Conservation (phyloP, 306 rosid species). For the Rosa chinensis region DNA sequence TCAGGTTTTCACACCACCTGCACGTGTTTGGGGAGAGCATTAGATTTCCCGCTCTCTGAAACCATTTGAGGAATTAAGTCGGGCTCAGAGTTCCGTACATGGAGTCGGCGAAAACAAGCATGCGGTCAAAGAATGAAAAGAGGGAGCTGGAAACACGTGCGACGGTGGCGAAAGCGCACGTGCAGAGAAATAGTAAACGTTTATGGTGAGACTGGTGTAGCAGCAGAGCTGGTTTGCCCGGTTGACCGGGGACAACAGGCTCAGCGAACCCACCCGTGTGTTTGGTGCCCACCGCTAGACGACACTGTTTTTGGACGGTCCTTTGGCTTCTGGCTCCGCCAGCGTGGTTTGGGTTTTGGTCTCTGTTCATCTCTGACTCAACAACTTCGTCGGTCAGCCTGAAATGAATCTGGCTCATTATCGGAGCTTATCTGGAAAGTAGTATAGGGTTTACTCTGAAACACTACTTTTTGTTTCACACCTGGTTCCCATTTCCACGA, state of each 20-base stretch:
- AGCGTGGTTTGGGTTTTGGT: background rate
- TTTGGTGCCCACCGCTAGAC: background rate
- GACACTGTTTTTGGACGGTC: slow-evolving; percentile 7
- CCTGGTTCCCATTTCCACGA: background rate
- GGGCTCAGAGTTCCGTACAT: background rate
- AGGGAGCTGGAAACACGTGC: slow-evolving; percentile 65
- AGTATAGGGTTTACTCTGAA: background rate
- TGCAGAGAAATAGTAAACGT: slow-evolving; percentile 11
- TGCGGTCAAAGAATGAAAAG: slow-evolving; percentile 12
- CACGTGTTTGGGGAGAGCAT: background rate
- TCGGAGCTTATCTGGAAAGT: slow-evolving; percentile 1
- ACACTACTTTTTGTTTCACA: background rate
- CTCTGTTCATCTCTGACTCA: slow-evolving; percentile 17
- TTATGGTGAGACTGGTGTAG: background rate
- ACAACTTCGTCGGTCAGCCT: background rate
- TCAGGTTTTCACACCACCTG: background rate
- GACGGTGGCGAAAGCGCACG: slow-evolving; percentile 26
- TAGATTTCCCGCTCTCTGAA: slow-evolving; percentile 1
- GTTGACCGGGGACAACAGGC: slow-evolving; percentile 84
- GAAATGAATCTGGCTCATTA: background rate
- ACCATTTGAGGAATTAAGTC: background rate
- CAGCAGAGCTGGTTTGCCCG: slow-evolving; percentile 39
- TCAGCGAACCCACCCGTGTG: slow-evolving; percentile 43
- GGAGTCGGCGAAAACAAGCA: slow-evolving; percentile 5
- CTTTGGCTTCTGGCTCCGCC: background rate